Base-by-base conservation (phyloP, 805 yeast species). In the Ogataea methylovora region DNA sequence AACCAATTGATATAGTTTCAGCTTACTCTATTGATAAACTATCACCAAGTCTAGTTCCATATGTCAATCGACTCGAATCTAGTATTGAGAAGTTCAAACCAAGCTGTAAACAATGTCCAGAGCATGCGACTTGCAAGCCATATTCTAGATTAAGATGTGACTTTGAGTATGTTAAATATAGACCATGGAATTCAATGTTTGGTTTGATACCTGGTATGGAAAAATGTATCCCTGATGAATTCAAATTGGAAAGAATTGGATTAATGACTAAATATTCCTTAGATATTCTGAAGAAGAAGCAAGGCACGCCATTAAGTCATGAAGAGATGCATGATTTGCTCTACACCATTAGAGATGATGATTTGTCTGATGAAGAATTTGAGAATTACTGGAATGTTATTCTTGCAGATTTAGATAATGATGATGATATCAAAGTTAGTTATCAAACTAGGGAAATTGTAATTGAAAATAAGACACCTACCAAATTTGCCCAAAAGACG, bases 21-120 rank as follows among this genome's bases (percentile, higher is more conserved):
- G 11, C 17, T 4, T 8, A 20, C 4, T 5, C 24, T 13, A 12
- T 19, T 20, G 30, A 37, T 12, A 34, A 38, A 8, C 17, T 33
- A 1, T 21, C 36, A 12, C 41, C 40, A 1, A 27, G 23, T 1
- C 5, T 43, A 2, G 29, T 41, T n/a, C 48, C 56, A 0, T 47
- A 54, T 30, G 39, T 73, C 19, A 43, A 54, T 4, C 32, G 45
- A 8, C 24, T 67, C 8, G 84, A 81, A 27, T 46, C 55, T 0
- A 57, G 61, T 37, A 51, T 82, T 37, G 37, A 50, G 0, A 48
- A 57, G 27, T 52, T 69, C 32, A 68, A 69, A 32, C 94, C 94
- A 3, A 29, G 44, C 1, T 90, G 98, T 60, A 59, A 71, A 4
- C 72, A 72, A 18, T 90, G 97, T 52, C 97, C 97, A 2, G 71